These are phyloP conservation scores for Eucalyptus brandiana DNA, from an alignment of 345 rosid genomes.

Conservation along the genomic window DNA sequence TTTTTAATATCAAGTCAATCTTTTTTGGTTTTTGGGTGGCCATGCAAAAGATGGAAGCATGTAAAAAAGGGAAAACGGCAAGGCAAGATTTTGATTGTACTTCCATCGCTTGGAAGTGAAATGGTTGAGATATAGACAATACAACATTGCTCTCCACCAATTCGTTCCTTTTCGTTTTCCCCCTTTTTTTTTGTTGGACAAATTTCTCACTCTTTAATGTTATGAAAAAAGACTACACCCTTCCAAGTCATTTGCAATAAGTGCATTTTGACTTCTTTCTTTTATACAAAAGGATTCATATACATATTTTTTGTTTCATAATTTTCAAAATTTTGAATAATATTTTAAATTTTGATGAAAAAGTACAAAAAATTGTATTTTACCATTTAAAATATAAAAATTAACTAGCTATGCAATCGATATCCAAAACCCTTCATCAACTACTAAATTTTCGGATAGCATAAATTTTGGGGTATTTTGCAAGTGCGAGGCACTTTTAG, in stretches of 20 bases:
- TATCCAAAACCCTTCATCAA: too few relatives aligned
- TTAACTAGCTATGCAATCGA: too few relatives aligned
- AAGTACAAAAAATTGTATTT: not conserved
- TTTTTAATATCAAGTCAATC: too few relatives aligned
- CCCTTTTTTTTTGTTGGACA: too few relatives aligned
- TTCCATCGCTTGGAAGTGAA: not conserved
- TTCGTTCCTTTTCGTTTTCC: not conserved
- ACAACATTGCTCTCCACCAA: not conserved
- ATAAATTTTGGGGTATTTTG: too few relatives aligned
- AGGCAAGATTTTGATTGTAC: not conserved
- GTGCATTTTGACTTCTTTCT: not conserved
- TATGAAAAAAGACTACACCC: not conserved
- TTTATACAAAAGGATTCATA: too few relatives aligned
- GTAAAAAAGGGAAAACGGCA: not conserved
- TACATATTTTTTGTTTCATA: too few relatives aligned
- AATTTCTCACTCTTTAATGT: not conserved
- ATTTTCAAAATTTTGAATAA: not conserved
- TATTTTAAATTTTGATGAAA: not conserved
- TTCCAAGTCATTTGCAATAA: not conserved
- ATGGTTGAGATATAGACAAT: not conserved
- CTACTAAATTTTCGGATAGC: too few relatives aligned
- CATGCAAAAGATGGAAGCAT: not conserved
- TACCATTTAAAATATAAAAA: too few relatives aligned
- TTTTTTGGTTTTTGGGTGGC: not conserved
- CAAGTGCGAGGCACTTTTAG: too few relatives aligned